Conservation (phyloP, 140 eudicot genomes). For the Flaveria floridana region DNA sequence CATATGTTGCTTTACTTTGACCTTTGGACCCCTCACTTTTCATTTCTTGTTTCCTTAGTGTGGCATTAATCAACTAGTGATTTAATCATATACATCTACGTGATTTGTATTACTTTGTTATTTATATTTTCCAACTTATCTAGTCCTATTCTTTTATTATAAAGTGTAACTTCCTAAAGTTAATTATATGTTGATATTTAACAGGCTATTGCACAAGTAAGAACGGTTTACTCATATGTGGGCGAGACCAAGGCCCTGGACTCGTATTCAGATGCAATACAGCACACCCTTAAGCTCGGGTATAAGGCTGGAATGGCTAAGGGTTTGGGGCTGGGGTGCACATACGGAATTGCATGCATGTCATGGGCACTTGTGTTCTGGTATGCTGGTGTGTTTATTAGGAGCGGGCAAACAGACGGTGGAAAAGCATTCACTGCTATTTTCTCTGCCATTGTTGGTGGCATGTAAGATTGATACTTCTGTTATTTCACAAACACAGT, state of each 20-base stretch:
- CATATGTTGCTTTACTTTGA: conserved; percentile 22
- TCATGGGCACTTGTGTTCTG: conserved; percentile 99
- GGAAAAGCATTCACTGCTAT: conserved; percentile 97
- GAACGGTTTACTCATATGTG: conserved; percentile 94
- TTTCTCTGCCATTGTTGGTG: conserved; percentile 98
- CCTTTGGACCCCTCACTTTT: conserved; percentile 28
- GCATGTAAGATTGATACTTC: conserved; percentile 70
- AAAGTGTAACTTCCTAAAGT: conserved; percentile 1
- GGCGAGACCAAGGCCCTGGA: conserved; percentile 87
- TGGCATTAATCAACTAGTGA: conserved; percentile 27
- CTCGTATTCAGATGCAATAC: conserved; percentile 92
- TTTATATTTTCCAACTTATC: neutral
- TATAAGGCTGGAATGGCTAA: conserved; percentile 99
- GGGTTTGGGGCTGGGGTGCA: conserved; percentile 94
- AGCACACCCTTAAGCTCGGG: conserved; percentile 84
- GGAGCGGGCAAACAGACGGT: conserved; percentile 96
- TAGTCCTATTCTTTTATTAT: neutral
- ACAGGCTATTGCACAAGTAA: conserved; percentile 96
- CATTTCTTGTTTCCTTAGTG: conserved; percentile 28
- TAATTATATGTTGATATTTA: neutral
- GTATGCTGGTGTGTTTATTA: conserved; percentile 97
- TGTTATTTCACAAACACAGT: neutral
- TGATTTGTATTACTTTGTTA: conserved; percentile 1
- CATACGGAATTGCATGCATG: conserved; percentile 99
- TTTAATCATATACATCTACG: conserved; percentile 10